Conservation (phyloP, 1,284 basidiomycete genomes). For the Microbotryomycetes sp. region DNA sequence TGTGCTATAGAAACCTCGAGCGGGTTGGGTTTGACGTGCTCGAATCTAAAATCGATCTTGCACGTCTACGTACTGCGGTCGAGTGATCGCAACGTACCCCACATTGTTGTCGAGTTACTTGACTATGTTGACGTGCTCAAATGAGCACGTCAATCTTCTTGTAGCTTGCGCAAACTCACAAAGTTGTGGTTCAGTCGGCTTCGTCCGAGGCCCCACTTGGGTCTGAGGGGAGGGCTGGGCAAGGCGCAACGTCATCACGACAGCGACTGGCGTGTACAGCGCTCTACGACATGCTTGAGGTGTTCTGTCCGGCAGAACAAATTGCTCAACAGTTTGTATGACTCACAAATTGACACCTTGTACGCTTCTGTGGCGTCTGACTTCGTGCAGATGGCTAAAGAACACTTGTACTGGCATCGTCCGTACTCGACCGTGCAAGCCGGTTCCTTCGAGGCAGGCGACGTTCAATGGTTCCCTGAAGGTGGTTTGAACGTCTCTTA, state of each 20-base stretch:
- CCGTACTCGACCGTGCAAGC: conserved; percentile 83
- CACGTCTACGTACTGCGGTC: neutral
- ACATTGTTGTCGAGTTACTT: no score
- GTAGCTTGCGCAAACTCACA: no score
- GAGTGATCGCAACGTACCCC: no score
- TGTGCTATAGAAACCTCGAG: neutral
- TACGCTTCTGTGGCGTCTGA: neutral
- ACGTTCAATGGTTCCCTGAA: conserved; percentile 80
- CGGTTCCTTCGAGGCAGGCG: conserved; percentile 77
- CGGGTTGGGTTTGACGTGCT: neutral
- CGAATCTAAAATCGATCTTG: neutral
- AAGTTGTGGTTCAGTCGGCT: no score
- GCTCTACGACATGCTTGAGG: neutral
- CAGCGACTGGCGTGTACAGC: neutral
- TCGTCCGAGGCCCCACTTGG: neutral
- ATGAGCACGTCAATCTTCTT: no score
- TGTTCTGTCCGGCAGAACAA: neutral
- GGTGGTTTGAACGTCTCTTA: conserved; percentile 63
- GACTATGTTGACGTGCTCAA: no score
- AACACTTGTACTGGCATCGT: conserved; percentile 80
- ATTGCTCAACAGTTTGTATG: no score
- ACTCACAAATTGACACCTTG: neutral
- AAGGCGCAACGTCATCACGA: neutral
- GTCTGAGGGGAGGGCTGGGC: neutral
- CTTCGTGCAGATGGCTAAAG: conserved; percentile 59